Percentiles rank a stretch among this genome's conserved stretches.
Evolutionary conservation across 805 yeast genomes (phyloP).

Genomic region (Metschnikowia drakensbergensis): DNA sequence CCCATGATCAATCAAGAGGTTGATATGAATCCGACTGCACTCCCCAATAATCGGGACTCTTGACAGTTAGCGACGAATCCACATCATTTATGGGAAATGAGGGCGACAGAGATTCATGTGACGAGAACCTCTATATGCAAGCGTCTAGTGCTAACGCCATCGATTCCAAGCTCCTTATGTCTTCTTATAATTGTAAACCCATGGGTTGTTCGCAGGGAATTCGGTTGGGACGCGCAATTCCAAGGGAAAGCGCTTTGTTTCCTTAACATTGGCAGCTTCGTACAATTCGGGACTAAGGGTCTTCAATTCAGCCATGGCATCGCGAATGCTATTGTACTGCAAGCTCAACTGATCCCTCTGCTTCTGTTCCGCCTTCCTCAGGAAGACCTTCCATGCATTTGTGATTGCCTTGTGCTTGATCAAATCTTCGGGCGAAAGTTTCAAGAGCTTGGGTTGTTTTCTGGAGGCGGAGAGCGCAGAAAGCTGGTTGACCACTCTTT

Average conservation of each 20-base stretch:
- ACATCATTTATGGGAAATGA: no score
- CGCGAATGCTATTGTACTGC: conserved; percentile 63
- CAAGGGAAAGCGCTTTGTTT: conserved; percentile 66
- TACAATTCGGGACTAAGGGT: conserved; percentile 50
- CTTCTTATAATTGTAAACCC: conserved; percentile 54
- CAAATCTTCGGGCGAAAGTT: conserved; percentile 72
- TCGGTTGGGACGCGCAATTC: conserved; percentile 88
- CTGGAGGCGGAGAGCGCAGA: conserved; percentile 83
- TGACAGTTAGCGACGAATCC: background rate
- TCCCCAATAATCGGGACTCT: background rate
- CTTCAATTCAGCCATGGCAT: conserved; percentile 71
- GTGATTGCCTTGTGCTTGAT: conserved; percentile 79
- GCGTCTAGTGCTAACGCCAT: background rate
- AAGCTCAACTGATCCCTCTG: conserved; percentile 40
- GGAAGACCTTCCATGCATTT: conserved; percentile 73
- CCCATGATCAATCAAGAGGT: no score
- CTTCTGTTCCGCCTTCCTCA: conserved; percentile 47
- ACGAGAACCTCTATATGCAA: background rate
- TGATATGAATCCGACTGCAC: no score
- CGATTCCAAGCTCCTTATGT: background rate
- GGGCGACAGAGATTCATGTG: background rate
- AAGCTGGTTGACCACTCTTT: conserved; percentile 51
- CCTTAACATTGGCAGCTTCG: conserved; percentile 55
- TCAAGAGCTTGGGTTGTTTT: conserved; percentile 81
- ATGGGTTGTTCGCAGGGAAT: conserved; percentile 74